Evolutionary conservation across 2,329 filamentous ascomycete species (phyloP).

Genomic region (Colletotrichum echinochloae): DNA sequence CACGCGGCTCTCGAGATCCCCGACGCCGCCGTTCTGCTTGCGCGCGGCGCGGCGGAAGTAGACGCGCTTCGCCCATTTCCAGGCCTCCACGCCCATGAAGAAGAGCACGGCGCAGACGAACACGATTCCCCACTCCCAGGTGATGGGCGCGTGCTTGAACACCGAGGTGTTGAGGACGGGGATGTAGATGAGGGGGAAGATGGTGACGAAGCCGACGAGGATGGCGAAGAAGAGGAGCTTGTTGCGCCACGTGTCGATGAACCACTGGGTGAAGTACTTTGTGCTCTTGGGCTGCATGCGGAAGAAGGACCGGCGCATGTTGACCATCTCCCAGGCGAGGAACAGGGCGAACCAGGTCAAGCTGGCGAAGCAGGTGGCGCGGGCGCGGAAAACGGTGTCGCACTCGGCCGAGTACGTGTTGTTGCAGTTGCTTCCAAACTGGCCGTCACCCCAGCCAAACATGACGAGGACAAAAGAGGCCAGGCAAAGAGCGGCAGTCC

Average conservation of each 20-base stretch:
- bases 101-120: conserved; percentile 67
- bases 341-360: conserved; percentile 81
- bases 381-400: conserved; percentile 74
- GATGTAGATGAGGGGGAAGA: conserved; percentile 67
- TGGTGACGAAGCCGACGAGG: conserved; percentile 57
- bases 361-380: conserved; percentile 78
- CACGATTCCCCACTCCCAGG: conserved; percentile 72
- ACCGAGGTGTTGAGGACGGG: conserved; percentile 67
- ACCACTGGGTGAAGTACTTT: conserved; percentile 73
- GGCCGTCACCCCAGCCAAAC: conserved; percentile 61
- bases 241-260: conserved; percentile 75
- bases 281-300: conserved; percentile 74
- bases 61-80: conserved; percentile 69
- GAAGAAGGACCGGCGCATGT: conserved; percentile 78
- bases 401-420: conserved; percentile 64
- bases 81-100: conserved; percentile 67
- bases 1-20: conserved; percentile 49
- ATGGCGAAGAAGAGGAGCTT: conserved; percentile 76
- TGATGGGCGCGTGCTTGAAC: conserved; percentile 69
- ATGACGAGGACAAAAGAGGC: conserved; percentile 64
- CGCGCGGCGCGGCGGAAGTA: conserved; percentile 50
- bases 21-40: conserved; percentile 41
- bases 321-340: conserved; percentile 81
- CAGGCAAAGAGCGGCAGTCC: conserved; percentile 72
- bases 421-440: conserved; percentile 72